These are phyloP conservation scores for Candida quercuum DNA, from an alignment of 805 yeast species.

Conservation along the genomic window DNA sequence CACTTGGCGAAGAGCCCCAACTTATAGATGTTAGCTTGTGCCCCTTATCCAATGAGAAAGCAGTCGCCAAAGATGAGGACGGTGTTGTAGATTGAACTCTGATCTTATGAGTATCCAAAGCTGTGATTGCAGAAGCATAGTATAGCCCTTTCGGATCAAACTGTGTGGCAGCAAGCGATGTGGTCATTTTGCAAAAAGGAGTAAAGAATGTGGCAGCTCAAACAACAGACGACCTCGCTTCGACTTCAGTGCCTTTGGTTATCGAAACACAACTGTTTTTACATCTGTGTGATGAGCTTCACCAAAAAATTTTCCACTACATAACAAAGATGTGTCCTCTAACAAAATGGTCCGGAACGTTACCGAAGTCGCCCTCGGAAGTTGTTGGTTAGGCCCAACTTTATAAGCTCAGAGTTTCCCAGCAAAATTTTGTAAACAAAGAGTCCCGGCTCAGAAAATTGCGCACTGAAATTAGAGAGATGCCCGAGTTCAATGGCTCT, in stretches of 20 bases:
- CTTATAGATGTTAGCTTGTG: slow-evolving; percentile 41
- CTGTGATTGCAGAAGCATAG: slow-evolving; percentile 59
- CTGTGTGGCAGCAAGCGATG: slow-evolving; percentile 12
- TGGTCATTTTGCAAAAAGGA: slow-evolving; percentile 2
- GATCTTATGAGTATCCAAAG: slow-evolving; percentile 67
- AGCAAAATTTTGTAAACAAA: background rate
- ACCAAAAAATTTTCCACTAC: slow-evolving; percentile 3
- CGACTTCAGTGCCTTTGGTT: too few species aligned
- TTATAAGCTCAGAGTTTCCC: background rate
- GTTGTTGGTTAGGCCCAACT: background rate
- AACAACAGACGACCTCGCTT: too few species aligned
- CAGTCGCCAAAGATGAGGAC: slow-evolving; percentile 34
- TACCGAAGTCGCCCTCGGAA: background rate
- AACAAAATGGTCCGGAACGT: slow-evolving; percentile 1
- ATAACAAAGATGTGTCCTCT: background rate
- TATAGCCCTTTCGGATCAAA: slow-evolving; percentile 62
- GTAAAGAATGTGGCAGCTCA: background rate
- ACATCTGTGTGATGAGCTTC: slow-evolving; percentile 14
- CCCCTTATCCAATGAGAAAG: slow-evolving; percentile 48
- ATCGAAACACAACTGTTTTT: background rate
- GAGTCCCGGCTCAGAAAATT: background rate
- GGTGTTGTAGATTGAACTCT: slow-evolving; percentile 53
- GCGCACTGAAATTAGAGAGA: background rate
- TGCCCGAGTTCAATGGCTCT: slow-evolving; percentile 19
- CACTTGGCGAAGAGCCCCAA: slow-evolving; percentile 40